Base-by-base conservation (phyloP, 805 yeast genomes). In the Sugiyamaella boreocaroliniensis region DNA sequence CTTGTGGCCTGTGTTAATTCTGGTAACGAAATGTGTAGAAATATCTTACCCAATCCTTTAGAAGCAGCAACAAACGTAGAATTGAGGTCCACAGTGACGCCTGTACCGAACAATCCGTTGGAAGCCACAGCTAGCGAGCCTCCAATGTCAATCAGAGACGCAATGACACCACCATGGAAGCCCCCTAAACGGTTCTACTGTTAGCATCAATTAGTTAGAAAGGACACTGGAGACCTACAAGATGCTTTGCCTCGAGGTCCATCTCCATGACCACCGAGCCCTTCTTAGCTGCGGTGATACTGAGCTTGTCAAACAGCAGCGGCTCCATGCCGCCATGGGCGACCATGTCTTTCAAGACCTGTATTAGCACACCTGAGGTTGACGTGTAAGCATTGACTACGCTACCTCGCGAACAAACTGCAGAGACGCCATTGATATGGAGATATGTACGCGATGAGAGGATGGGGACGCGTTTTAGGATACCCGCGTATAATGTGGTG, bases 91-190 rank as follows among this genome's bases (percentile, higher is more conserved):
- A 74, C 74, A 16, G 74, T 64, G 32, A 73, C 77, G 5, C 77
- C 77, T 1, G 77, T 74, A 55, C 65, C 55, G 49, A 62, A 73
- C 61, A 71, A 49, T 8, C 77, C 77, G 15, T 67, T 59, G 18
- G 74, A 66, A 1, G 76, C 67, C 8, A 72, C 58, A 1, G 77
- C 76, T 50, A 73, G 59, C 10, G 77, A 73, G 12, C 77, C 77
- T 7, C 75, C 77, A 4, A 73, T 62, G 50, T 73, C 77, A 4
- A 72, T 75, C 19, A 61, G 62, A 4, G 71, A 61, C 14, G 76
- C 71, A 26, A 73, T 58, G 4, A 72, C 67, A 0, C 76, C 76
- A 16, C 76, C 76, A 47, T 72, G 76, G 37, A 73, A 63, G 15
- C 66, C 68, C 34, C 67, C 62, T 12, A 72, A 64, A 10, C 76